Percentiles rank a stretch among this genome's conserved stretches.
These are phyloP conservation scores for Suhomyces tanzawaensis DNA, from an alignment of 805 yeast species.

Conservation along the genomic window DNA sequence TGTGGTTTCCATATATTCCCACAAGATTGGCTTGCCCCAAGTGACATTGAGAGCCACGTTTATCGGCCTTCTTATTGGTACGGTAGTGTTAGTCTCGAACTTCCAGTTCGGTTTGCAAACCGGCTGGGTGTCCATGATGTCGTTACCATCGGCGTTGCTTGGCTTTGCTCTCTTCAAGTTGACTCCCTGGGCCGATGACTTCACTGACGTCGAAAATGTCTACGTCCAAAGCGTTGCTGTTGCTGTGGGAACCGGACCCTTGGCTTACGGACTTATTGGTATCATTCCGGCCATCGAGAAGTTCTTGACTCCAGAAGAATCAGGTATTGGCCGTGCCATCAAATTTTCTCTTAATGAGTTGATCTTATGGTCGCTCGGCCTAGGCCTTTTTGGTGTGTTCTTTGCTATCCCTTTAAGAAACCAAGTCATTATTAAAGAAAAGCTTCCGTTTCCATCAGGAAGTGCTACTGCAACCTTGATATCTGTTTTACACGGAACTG, in stretches of 20 bases:
- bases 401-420: slow-evolving; percentile 86
- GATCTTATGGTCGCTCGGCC: slow-evolving; percentile 77
- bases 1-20: slow-evolving; percentile 13
- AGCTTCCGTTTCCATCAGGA: slow-evolving; percentile 91
- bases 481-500: slow-evolving; percentile 77
- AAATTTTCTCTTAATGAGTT: slow-evolving; percentile 49
- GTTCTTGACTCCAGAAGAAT: slow-evolving; percentile 73
- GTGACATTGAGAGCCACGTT: slow-evolving; percentile 70
- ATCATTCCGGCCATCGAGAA: slow-evolving; percentile 95
- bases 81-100: slow-evolving; percentile 81
- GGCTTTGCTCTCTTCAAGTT: slow-evolving; percentile 82
- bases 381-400: slow-evolving; percentile 93
- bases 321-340: slow-evolving; percentile 51
- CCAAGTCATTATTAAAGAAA: slow-evolving; percentile 85
- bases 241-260: slow-evolving; percentile 96
- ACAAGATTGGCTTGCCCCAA: slow-evolving; percentile 58
- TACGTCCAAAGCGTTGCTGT: slow-evolving; percentile 90
- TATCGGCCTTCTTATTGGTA: slow-evolving; percentile 82
- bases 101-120: slow-evolving; percentile 97
- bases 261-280: slow-evolving; percentile 93
- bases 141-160: slow-evolving; percentile 85
- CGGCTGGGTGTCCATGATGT: slow-evolving; percentile 99
- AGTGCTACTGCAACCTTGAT: slow-evolving; percentile 93
- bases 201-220: slow-evolving; percentile 91
- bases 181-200: slow-evolving; percentile 41